Percentiles rank a stretch among this genome's conserved stretches.
phyloP scores from a whole-genome alignment of 768 basidiomycete genomes.

The Pilatotrama ljubarskyi region DNA sequence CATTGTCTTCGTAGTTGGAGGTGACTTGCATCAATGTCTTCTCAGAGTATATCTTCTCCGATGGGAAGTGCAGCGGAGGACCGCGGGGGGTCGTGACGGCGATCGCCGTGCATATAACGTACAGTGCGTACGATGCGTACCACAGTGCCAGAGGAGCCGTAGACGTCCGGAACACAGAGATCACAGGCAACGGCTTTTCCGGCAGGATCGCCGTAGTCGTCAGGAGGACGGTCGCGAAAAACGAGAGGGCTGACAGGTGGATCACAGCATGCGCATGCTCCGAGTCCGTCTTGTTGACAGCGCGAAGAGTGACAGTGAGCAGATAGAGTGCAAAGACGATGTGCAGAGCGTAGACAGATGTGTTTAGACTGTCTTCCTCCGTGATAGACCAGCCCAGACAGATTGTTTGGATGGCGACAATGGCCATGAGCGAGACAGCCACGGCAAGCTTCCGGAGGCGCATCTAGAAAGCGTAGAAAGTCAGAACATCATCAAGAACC shows the following conservation, averaged over 20 bases:
- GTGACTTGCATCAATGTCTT: slow-evolving; percentile 63
- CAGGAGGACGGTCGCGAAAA: slow-evolving; percentile 47
- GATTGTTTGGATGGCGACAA: slow-evolving; percentile 52
- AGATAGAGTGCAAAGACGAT: slow-evolving; percentile 60
- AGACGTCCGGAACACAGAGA: slow-evolving; percentile 26
- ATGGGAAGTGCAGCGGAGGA: slow-evolving; percentile 72
- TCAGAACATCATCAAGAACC: too few relatives aligned
- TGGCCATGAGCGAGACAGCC: slow-evolving; percentile 43
- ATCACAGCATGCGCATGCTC: slow-evolving; percentile 41
- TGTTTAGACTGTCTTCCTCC: slow-evolving; percentile 27
- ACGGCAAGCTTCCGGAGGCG: slow-evolving; percentile 57
- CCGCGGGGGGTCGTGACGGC: slow-evolving; percentile 61
- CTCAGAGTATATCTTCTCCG: slow-evolving; percentile 72
- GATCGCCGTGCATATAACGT: slow-evolving; percentile 45
- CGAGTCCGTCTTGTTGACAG: slow-evolving; percentile 48
- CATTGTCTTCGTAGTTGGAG: slow-evolving; percentile 70
- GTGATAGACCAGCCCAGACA: slow-evolving; percentile 56
- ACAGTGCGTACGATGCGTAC: slow-evolving; percentile 54
- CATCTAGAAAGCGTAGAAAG: slow-evolving; percentile 43
- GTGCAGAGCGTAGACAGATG: slow-evolving; percentile 46
- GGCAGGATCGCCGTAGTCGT: slow-evolving; percentile 60
- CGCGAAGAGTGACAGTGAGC: slow-evolving; percentile 49
- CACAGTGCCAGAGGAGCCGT: slow-evolving; percentile 41
- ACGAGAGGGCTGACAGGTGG: slow-evolving; percentile 61
- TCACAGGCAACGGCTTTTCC: slow-evolving; percentile 34